Evolutionary conservation across 768 basidiomycete species (phyloP), one percentile per base, ranked within the genome.

Genomic region (Mycena amicta): DNA sequence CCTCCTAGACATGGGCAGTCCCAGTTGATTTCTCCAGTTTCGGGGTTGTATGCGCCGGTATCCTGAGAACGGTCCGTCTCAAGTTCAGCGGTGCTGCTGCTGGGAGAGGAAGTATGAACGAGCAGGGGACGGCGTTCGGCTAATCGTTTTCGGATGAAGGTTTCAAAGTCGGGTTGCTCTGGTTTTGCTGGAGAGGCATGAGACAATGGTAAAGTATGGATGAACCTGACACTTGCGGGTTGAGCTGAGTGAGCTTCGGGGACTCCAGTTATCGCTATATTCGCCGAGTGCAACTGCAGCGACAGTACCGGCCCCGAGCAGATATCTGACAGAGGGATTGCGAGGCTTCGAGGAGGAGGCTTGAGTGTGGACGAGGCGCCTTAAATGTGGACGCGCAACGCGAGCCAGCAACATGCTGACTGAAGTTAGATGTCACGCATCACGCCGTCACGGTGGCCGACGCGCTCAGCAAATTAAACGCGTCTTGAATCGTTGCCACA

Each of bases 11-110:
- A 98, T 1, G 97, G 94, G 72, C 97, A 99, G 70, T 98, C 97
- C 97, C 97, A 99, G 77, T 99, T 99, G 68, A 99, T 98, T 82
- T 98, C 95, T 43, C 97, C 97, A 1, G 97, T 99, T 61, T 86
- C 94, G 20, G 95, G 95, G 75, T 99, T 90, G 80, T 84, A 98
- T 4, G 97, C 96, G 41, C 80, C 80, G 53, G 28, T 49, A 54
- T 43, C 41, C 55, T 51, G 59, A 11, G 30, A 59, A 16, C 3
- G 46, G 3, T 43, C 40, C 51, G 20, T 25, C 47, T n/a, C 25
- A n/a, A 54, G 31, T 52, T 49, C 50, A 22, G 4, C 57, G 49
- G 4, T 22, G 56, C 15, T 3, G 22, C 26, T 23, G 11, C 37
- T 5, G 33, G 20, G 8, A 30, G 16, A 25, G 16, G 28, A 5